Evolutionary conservation across 2,329 filamentous ascomycete species (phyloP), one percentile per base, ranked within the genome.

Genomic region (Zopfia rhizophila): DNA sequence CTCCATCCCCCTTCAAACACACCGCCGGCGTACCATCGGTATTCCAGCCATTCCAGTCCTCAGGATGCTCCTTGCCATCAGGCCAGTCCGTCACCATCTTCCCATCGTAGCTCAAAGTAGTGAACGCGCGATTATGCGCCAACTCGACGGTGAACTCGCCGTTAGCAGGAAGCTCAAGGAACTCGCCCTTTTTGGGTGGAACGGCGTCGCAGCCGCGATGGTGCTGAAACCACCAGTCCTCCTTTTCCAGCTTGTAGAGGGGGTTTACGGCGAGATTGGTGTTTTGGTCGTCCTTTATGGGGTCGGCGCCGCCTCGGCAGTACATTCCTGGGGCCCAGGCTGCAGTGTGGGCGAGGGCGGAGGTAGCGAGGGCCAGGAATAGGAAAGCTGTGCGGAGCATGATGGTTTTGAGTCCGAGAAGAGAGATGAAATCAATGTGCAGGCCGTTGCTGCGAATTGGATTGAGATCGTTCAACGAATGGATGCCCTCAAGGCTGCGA

Each of bases 191-290:
- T 8, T 60, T 51, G 1, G 72, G 72, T 7, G 70, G 75, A 6
- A 69, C 72, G 8, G 59, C 52, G 46, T 79, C 71, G 50, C 78
- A 81, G 29, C 75, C 75, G 7, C 77, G 74, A 46, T 78, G 72
- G 45, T 72, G 69, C 49, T 81, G 78, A 68, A 79, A 78, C 77
- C 78, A 81, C 76, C 77, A 80, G n/a, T 78, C 52, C 16, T 64
- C 61, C 43, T 74, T 70, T 12, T 67, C 51, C n/a, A 79, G 72
- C 19, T 77, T 52, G 55, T 72, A 79, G 17, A 81, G 69, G 3
- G 78, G 78, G 37, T 70, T 66, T n/a, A 80, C 76, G 14, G 66
- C 73, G 1, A 69, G 61, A 51, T 78, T 78, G 63, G 66, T 78
- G 61, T 81, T 79, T 29, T 50, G 54, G 38, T 75, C 58, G 29